These are phyloP conservation scores for Escallonia rubra DNA, from an alignment of 129 eudicot genomes.

Conservation along the genomic window DNA sequence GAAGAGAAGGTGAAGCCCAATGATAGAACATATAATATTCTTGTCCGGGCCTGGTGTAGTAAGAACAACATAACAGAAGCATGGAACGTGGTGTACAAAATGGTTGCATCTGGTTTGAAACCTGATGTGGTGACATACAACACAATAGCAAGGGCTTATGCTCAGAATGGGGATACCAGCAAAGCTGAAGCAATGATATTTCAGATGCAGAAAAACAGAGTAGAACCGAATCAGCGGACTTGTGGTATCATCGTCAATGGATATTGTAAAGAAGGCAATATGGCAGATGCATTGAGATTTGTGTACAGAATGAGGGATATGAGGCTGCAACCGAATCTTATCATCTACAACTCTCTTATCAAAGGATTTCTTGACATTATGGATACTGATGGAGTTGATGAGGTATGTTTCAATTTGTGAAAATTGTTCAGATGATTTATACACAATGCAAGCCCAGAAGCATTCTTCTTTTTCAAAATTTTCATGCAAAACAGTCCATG, in stretches of 20 bases:
- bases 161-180: slow-evolving; percentile 61
- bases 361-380: slow-evolving; percentile 61
- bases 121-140: slow-evolving; percentile 88
- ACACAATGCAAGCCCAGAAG: too few species aligned
- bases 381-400: slow-evolving; percentile 79
- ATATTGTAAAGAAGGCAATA: slow-evolving; percentile 75
- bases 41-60: slow-evolving; percentile 80
- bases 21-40: slow-evolving; percentile 75
- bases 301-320: slow-evolving; percentile 71
- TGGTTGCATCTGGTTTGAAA: slow-evolving; percentile 66
- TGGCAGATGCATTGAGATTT: slow-evolving; percentile 82
- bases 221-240: slow-evolving; percentile 71
- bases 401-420: slow-evolving; percentile 42
- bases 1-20: slow-evolving; percentile 76
- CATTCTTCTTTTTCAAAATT: too few species aligned
- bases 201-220: slow-evolving; percentile 53
- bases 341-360: slow-evolving; percentile 73
- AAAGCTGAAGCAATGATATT: slow-evolving; percentile 71
- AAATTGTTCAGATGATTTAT: not conserved
- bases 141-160: slow-evolving; percentile 91
- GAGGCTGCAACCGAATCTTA: slow-evolving; percentile 69
- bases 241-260: slow-evolving; percentile 88
- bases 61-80: slow-evolving; percentile 60
- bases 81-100: slow-evolving; percentile 67
- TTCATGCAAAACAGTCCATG: too few species aligned